phyloP scores from a whole-genome alignment of 345 rosid genomes.

The Camelina neglecta region DNA sequence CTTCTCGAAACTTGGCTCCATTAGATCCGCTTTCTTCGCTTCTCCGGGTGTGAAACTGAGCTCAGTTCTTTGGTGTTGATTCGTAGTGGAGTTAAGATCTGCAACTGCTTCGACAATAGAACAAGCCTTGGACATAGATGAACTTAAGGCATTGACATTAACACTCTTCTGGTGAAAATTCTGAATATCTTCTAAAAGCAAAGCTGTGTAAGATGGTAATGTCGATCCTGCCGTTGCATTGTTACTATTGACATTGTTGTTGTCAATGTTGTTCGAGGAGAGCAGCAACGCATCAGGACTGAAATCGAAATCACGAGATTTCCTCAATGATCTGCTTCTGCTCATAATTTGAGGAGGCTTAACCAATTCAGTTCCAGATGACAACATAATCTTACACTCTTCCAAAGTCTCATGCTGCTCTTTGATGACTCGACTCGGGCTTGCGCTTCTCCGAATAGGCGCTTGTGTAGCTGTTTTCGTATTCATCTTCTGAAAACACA shows the following conservation, averaged over 20 bases:
- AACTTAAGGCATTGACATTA: constrained; percentile 36
- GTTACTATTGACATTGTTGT: constrained; percentile 48
- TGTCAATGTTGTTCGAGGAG: constrained; percentile 28
- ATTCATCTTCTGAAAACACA: constrained; percentile 47
- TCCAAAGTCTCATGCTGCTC: constrained; percentile 46
- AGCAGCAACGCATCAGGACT: constrained; percentile 56
- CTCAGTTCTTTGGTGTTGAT: constrained; percentile 48
- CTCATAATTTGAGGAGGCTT: constrained; percentile 65
- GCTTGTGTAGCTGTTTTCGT: constrained; percentile 43
- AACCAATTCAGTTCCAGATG: constrained; percentile 43
- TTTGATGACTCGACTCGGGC: constrained; percentile 42
- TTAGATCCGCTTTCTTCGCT: constrained; percentile 64
- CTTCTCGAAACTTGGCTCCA: constrained; percentile 87
- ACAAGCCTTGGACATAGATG: constrained; percentile 75
- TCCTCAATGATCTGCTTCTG: constrained; percentile 77
- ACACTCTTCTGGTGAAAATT: constrained; percentile 81
- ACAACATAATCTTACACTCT: constrained; percentile 45
- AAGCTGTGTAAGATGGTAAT: constrained; percentile 62
- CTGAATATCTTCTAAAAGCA: constrained; percentile 88
- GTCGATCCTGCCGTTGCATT: constrained; percentile 44
- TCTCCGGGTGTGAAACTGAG: constrained; percentile 26
- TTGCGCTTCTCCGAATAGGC: constrained; percentile 36
- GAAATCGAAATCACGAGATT: constrained; percentile 70
- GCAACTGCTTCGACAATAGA: constrained; percentile 86
- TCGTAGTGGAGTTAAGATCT: constrained; percentile 76